These are phyloP conservation scores for Scorias spongiosa DNA, from an alignment of 2,329 filamentous ascomycete species.

Conservation along the genomic window DNA sequence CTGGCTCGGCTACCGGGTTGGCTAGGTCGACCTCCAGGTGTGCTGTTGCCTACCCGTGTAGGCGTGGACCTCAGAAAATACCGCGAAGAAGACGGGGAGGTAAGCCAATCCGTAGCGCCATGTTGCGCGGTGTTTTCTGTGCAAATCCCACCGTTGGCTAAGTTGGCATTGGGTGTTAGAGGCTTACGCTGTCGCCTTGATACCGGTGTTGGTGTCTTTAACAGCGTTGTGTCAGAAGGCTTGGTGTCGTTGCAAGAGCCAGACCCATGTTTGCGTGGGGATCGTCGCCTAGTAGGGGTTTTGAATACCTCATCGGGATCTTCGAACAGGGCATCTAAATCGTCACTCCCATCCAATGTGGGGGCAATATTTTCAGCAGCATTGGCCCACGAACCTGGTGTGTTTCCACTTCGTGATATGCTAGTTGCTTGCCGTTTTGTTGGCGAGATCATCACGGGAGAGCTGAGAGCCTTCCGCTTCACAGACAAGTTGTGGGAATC, in stretches of 20 bases:
- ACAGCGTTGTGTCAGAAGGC: conserved; percentile 15
- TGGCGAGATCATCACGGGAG: conserved; percentile 1
- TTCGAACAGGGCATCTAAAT: conserved; percentile 51
- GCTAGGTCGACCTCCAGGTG: conserved; percentile 10
- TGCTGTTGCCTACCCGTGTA: conserved; percentile 21
- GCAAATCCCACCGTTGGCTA: conserved; percentile 9
- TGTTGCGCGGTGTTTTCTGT: conserved; percentile 2
- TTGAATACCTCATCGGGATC: conserved; percentile 42
- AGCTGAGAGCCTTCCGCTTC: conserved; percentile 6
- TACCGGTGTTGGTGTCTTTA: conserved; percentile 30
- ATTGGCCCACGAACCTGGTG: conserved; percentile 19
- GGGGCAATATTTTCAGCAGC: conserved; percentile 38
- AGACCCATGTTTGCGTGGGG: conserved; percentile 48
- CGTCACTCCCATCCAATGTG: conserved; percentile 27
- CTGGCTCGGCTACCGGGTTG: background rate
- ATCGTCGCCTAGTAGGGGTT: conserved; percentile 38
- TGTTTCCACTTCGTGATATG: conserved; percentile 5
- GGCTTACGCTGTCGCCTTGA: conserved; percentile 21
- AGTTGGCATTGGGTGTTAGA: conserved; percentile 15
- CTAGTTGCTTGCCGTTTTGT: conserved; percentile 4
- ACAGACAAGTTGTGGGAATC: conserved; percentile 23
- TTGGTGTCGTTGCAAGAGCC: conserved; percentile 28
- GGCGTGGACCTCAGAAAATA: conserved; percentile 25
- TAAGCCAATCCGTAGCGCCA: conserved; percentile 20
- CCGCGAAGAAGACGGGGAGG: conserved; percentile 18